Evolutionary conservation across 2,329 filamentous ascomycete genomes (phyloP), one percentile per base, ranked within the genome.

Genomic region (Botrytis squamosa): DNA sequence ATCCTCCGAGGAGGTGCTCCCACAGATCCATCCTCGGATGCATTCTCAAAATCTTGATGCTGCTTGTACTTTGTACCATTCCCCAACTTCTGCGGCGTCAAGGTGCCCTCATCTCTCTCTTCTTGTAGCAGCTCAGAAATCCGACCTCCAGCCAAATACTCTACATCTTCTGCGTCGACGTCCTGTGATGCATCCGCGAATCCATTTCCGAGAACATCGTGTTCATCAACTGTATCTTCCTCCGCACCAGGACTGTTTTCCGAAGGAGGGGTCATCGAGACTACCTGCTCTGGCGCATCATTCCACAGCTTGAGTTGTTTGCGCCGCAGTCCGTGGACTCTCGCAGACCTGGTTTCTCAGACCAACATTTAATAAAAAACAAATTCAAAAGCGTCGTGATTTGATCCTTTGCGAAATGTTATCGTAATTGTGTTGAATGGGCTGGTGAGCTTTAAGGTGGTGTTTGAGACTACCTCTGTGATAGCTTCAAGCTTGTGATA

Each of bases 211-310:
- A 82, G 85, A 73, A 79, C 82, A 78, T 72, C 82, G 80, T 87
- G 85, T 81, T 89, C 86, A 82, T 84, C 85, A 84, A 84, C 29
- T 78, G 73, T 82, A 80, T 87, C 85, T 81, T 89, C 86, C 82
- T 85, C 84, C 84, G 84, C 88, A 84, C 88, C 88, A 83, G 86
- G 86, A 82, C 89, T 85, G 83, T 84, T 88, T 85, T 87, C 88
- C 85, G 86, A 86, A 86, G 86, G 88, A 85, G 88, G 90, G 89
- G 89, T 92, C 91, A 93, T 93, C 85, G 85, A 87, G 86, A 83
- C 83, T 76, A 74, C 80, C 73, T 52, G 49, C 72, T 71, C 72
- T 74, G 72, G 72, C 60, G 80, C 82, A 79, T 79, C 75, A 77
- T 77, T 78, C 79, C 76, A 76, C 76, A 44, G 40, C 65, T 73